A percentile compares a stretch with the other conserved stretches of the same genome.
Conservation (phyloP, 176 grass and related monocot species). For the Juncus inflexus region DNA sequence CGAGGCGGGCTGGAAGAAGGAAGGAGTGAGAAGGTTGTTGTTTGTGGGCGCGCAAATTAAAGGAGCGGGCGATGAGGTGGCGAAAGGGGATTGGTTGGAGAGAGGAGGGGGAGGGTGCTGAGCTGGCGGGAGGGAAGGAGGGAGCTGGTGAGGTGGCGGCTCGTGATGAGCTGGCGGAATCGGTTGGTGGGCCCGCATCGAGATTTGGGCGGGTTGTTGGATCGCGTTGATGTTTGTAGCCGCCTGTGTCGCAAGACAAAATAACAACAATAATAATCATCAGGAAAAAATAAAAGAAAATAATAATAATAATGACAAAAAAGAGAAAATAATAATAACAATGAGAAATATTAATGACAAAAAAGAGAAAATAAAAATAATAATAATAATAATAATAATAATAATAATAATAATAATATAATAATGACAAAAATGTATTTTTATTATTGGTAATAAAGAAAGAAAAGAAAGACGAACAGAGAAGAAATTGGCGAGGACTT, state of each 20-base stretch:
- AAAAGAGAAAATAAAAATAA: slow-evolving; percentile 17
- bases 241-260: not conserved
- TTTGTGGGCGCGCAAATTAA: slow-evolving; percentile 25
- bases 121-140: slow-evolving; percentile 32
- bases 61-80: slow-evolving; percentile 45
- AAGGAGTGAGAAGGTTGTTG: slow-evolving; percentile 64
- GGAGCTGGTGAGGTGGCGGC: slow-evolving; percentile 19
- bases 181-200: slow-evolving; percentile 31
- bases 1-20: slow-evolving; percentile 50
- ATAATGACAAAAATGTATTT: not conserved
- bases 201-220: slow-evolving; percentile 14
- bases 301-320: not conserved
- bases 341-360: not conserved
- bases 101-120: slow-evolving; percentile 22
- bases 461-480: slow-evolving; percentile 38
- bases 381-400: not conserved
- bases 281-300: not conserved
- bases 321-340: not conserved
- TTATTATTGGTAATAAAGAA: slow-evolving; percentile 5
- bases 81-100: slow-evolving; percentile 9
- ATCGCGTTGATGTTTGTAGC: too few relatives aligned
- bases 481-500: slow-evolving; percentile 49
- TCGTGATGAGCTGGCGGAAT: slow-evolving; percentile 22
- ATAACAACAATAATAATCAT: slow-evolving; percentile 1
- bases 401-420: not conserved